Base-by-base conservation (phyloP, 2,329 filamentous ascomycete genomes). In the Fusarium pseudocircinatum region DNA sequence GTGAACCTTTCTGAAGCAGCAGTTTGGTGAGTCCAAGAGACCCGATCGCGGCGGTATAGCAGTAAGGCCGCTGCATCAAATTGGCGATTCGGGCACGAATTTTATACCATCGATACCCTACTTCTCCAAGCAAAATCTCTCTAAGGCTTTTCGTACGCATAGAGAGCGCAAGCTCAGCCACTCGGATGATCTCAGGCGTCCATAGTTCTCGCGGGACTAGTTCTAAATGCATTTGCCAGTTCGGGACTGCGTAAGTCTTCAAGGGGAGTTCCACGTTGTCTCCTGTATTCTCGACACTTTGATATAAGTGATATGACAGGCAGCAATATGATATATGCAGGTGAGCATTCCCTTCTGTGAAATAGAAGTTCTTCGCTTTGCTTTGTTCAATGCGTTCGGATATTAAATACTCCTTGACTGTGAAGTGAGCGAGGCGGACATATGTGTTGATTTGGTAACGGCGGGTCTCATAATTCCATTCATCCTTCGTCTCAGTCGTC, bases 31-130 rank as follows among this genome's bases (percentile, higher is more conserved):
- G n/a, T 0, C 18, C 42, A 6, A 44, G 42, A 13, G 0, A 26
- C 16, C n/a, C 42, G 0, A 1, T 18, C 0, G n/a, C 7, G 11
- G 42, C 24, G 7, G 42, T 44, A 44, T 20, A 44, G n/a, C 42
- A 44, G 42, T 44, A 44, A 1, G 42, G n/a, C 11, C 42, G 42
- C 16, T 18, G n/a, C 11, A 43, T 24, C 2, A 18, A 2, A 43
- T 12, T 11, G 7, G 0, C 0, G 1, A 12, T 4, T 42, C 6
- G n/a, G 36, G 1, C 3, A 5, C 0, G 0, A n/a, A 9, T 10
- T n/a, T 2, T 1, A 42, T 6, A 0, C 22, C 4, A 15, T 15
- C 8, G 8, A 11, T 15, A 1, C 2, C 8, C 3, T 0, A n/a
- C 1, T 40, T 15, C 5, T n/a, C 22, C 9, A 1, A 7, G 24